A percentile compares a stretch with the other conserved stretches of the same genome.
Evolutionary conservation across 139 green algal species (phyloP).

Genomic region (Chlorella sp.): DNA sequence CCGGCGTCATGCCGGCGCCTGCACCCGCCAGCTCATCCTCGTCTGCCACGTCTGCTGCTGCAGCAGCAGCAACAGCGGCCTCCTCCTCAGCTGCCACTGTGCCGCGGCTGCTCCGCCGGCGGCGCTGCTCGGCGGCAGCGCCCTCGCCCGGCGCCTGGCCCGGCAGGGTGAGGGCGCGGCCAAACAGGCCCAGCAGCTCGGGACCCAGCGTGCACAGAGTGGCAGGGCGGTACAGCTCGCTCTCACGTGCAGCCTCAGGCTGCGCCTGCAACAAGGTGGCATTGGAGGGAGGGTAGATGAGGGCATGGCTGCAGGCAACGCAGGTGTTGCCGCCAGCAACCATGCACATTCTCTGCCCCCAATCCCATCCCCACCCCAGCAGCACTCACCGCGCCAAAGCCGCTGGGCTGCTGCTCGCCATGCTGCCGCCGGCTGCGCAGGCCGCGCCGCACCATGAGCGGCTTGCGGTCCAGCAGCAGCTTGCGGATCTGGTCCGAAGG

Average conservation of each 20-base stretch:
- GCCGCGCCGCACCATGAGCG: slow-evolving; percentile 49
- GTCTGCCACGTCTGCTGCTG: not conserved
- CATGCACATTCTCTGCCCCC: too few species aligned
- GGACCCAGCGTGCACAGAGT: slow-evolving; percentile 28
- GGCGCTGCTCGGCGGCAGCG: not conserved
- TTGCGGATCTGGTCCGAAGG: slow-evolving; percentile 51
- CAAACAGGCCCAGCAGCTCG: slow-evolving; percentile 38
- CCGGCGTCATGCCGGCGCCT: too few species aligned
- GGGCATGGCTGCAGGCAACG: not conserved
- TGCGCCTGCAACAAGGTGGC: not conserved
- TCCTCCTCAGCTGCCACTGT: slow-evolving; percentile 3
- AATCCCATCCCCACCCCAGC: too few species aligned
- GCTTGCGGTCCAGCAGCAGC: slow-evolving; percentile 56
- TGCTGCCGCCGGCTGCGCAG: not conserved
- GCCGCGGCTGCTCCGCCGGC: slow-evolving; percentile 30
- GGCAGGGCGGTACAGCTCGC: slow-evolving; percentile 41
- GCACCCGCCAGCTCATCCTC: not conserved
- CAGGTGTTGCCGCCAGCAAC: too few species aligned
- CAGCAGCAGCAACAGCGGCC: not conserved
- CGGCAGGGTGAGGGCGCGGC: not conserved
- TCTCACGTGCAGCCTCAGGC: slow-evolving; percentile 36
- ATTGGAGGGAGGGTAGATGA: not conserved
- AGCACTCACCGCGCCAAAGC: slow-evolving; percentile 13
- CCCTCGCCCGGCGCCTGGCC: not conserved
- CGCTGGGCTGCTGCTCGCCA: not conserved